Percentiles rank a stretch among this genome's conserved stretches.
Conservation (phyloP, 2,329 filamentous ascomycete species). For the Colletotrichum costaricense region DNA sequence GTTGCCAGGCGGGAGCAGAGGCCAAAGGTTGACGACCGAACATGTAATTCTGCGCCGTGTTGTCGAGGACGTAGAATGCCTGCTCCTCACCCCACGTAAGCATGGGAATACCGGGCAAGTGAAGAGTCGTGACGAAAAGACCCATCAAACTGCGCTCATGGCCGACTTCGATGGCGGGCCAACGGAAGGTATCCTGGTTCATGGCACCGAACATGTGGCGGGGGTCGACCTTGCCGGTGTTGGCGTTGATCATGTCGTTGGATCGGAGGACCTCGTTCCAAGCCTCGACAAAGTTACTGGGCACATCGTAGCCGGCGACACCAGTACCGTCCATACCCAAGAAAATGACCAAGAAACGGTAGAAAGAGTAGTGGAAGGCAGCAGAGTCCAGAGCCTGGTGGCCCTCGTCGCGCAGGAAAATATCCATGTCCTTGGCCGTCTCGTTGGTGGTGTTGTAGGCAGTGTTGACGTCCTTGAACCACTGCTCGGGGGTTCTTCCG, state of each 20-base stretch:
- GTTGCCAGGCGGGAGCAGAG: constrained; percentile 70
- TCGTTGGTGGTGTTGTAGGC: constrained; percentile 37
- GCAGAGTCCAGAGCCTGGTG: constrained; percentile 58
- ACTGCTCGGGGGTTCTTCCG: constrained; percentile 57
- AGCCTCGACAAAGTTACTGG: constrained; percentile 53
- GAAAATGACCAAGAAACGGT: constrained; percentile 44
- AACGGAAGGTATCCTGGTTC: constrained; percentile 75
- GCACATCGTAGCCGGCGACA: constrained; percentile 45
- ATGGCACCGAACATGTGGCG: constrained; percentile 73
- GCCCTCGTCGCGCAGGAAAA: constrained; percentile 68
- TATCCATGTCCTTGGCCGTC: constrained; percentile 33
- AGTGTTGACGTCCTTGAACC: constrained; percentile 36
- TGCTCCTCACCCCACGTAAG: constrained; percentile 75
- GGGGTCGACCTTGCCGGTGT: constrained; percentile 71
- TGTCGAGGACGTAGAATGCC: constrained; percentile 72
- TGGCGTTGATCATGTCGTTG: constrained; percentile 70
- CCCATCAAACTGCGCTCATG: constrained; percentile 67
- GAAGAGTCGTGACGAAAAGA: constrained; percentile 67
- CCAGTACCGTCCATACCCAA: constrained; percentile 47
- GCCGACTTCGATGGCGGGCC: constrained; percentile 69
- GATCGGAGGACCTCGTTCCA: constrained; percentile 68
- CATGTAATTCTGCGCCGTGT: constrained; percentile 72
- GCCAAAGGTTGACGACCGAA: constrained; percentile 74
- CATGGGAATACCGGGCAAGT: constrained; percentile 71
- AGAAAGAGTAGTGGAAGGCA: constrained; percentile 52